Evolutionary conservation across 2,329 filamentous ascomycete species (phyloP).

Genomic region (Rutstroemia sp.): DNA sequence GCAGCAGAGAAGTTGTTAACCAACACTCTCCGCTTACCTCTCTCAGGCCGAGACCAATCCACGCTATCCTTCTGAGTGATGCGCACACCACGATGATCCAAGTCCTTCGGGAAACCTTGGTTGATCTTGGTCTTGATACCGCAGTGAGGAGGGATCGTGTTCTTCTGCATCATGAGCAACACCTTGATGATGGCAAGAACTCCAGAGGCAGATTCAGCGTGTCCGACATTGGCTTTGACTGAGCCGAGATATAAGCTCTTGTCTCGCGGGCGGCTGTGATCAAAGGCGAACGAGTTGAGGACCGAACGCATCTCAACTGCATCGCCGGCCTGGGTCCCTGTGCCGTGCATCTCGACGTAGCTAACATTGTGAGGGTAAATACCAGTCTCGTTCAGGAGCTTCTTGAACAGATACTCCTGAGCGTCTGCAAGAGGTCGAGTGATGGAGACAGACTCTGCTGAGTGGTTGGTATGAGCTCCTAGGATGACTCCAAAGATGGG

Average conservation of each 20-base stretch:
- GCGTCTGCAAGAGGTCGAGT: conserved; percentile 37
- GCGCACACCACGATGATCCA: background rate
- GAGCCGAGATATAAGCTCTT: conserved; percentile 12
- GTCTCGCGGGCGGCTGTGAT: conserved; percentile 21
- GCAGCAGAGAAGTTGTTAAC: conserved; percentile 41
- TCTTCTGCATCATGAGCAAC: conserved; percentile 17
- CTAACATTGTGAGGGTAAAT: conserved; percentile 16
- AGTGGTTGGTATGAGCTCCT: conserved; percentile 35
- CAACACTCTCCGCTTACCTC: background rate
- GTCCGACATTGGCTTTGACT: conserved; percentile 14
- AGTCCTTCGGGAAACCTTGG: conserved; percentile 23
- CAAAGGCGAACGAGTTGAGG: conserved; percentile 6
- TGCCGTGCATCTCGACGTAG: conserved; percentile 16
- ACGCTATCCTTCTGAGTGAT: conserved; percentile 20
- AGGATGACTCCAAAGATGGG: conserved; percentile 37
- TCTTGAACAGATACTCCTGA: conserved; percentile 28
- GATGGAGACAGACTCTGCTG: conserved; percentile 38
- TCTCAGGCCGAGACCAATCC: background rate
- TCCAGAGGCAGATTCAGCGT: conserved; percentile 15
- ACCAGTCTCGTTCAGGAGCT: conserved; percentile 6
- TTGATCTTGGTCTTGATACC: conserved; percentile 19
- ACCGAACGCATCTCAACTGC: conserved; percentile 13
- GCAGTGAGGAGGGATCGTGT: conserved; percentile 12
- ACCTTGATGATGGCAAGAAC: conserved; percentile 18
- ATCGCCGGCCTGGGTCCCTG: conserved; percentile 19